Evolutionary conservation across 345 rosid genomes (phyloP).

Genomic region (Syzygium aqueum): DNA sequence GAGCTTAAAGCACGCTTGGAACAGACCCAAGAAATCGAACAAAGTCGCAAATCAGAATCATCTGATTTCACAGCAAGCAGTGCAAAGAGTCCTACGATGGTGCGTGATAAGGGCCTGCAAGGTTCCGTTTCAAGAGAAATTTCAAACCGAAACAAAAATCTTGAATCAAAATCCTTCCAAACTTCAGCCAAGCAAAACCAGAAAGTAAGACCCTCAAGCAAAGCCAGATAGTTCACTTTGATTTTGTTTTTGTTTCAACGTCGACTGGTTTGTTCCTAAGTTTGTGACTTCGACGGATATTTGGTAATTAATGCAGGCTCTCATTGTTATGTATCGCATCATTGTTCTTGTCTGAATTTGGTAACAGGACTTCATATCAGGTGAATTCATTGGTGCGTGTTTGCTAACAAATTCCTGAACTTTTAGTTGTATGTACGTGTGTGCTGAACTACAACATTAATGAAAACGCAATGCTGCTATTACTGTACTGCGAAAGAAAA

Average conservation of each 20-base stretch:
- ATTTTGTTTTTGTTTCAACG: not conserved
- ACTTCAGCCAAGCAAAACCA: not conserved
- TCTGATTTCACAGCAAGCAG: not conserved
- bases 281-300: not conserved
- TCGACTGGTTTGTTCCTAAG: not conserved
- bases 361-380: not conserved
- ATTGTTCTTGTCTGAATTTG: not conserved
- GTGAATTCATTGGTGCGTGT: not conserved
- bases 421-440: too few relatives aligned
- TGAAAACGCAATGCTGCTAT: too few relatives aligned
- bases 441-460: too few relatives aligned
- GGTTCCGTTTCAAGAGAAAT: not conserved
- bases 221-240: not conserved
- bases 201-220: not conserved
- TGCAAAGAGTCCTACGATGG: not conserved
- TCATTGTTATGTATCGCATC: not conserved
- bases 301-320: not conserved
- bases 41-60: not conserved
- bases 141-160: not conserved
- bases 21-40: not conserved
- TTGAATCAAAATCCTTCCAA: not conserved
- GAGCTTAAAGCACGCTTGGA: not conserved
- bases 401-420: too few relatives aligned
- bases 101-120: not conserved
- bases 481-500: too few relatives aligned